Percentiles rank a stretch among this genome's conserved stretches.
phyloP scores from a whole-genome alignment of 2,329 filamentous ascomycete genomes.

The Westerdykella ornata region DNA sequence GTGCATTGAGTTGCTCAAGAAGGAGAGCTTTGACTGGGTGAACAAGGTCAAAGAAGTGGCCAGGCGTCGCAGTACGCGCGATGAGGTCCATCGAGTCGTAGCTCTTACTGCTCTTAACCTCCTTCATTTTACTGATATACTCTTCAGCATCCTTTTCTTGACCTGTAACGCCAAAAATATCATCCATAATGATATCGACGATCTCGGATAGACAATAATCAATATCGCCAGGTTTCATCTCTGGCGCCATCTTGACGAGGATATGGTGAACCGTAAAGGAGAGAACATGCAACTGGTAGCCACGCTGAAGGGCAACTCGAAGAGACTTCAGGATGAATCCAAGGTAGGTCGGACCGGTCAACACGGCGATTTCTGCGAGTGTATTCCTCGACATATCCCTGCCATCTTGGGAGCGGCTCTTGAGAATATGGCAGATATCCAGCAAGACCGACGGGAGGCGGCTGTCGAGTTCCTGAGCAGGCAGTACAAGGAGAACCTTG shows the following conservation, averaged over 20 bases:
- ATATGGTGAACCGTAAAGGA: slow-evolving; percentile 94
- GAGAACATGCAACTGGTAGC: slow-evolving; percentile 89
- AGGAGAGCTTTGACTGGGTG: slow-evolving; percentile 72
- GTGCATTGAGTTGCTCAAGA: slow-evolving; percentile 74
- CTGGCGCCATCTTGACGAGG: slow-evolving; percentile 65
- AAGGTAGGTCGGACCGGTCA: slow-evolving; percentile 77
- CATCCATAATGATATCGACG: slow-evolving; percentile 86
- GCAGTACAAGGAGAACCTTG: slow-evolving; percentile 76
- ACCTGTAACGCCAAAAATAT: slow-evolving; percentile 86
- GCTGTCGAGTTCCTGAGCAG: slow-evolving; percentile 63
- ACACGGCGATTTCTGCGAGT: slow-evolving; percentile 70
- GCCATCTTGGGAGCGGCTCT: slow-evolving; percentile 80
- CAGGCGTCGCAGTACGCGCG: slow-evolving; percentile 72
- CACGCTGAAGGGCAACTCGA: slow-evolving; percentile 70
- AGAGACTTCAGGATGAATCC: slow-evolving; percentile 92
- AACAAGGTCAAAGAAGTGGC: slow-evolving; percentile 66
- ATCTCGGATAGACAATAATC: slow-evolving; percentile 80
- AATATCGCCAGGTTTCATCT: slow-evolving; percentile 72
- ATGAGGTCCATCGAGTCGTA: slow-evolving; percentile 95
- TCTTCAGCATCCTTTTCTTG: slow-evolving; percentile 97
- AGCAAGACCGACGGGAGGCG: slow-evolving; percentile 77
- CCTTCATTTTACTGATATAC: slow-evolving; percentile 92
- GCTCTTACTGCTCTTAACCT: slow-evolving; percentile 96
- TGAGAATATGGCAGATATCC: slow-evolving; percentile 86
- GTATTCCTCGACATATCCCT: slow-evolving; percentile 88